Base-by-base conservation (phyloP, 2,329 filamentous ascomycete species). In the Penicillium olsonii region DNA sequence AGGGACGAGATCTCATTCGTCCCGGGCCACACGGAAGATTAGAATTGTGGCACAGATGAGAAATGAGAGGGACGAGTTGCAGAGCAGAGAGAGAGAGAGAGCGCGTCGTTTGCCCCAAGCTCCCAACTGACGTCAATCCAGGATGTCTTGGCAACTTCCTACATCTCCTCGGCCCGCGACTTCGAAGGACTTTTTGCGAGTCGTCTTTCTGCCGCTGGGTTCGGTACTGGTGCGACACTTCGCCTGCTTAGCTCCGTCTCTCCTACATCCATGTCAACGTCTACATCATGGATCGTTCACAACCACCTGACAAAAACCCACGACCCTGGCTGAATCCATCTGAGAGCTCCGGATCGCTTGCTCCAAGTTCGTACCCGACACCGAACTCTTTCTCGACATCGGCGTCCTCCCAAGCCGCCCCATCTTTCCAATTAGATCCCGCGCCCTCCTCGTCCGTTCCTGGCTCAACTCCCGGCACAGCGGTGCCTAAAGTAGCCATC, bases 401-500 rank as follows among this genome's bases (percentile, higher is more conserved):
- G 2, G 40, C 15, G 19, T 1, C 14, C 6, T 19, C 34, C 4
- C 9, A 11, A 24, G 7, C 31, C 4, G 2, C 20, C 1, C 19
- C 4, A 5, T 18, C 44, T 2, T 26, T 33, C 26, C 22, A 26
- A 14, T 8, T 33, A 4, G 5, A 29, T 4, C 7, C 17, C 2
- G 18, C 20, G 4, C 11, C 12, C 11, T n/a, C 29, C 5, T 27
- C 42, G 2, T 27, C 42, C 2, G 17, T 22, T 15, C 33, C 11
- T 4, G 27, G 43, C 2, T 34, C 26, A 12, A 15, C 14, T 24
- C 26, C 34, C 20, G 37, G n/a, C 33, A 35, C 19, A 8, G 17
- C 35, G 1, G 15, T 31, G 1, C 53, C 57, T 2, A 68, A 68
- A 39, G 63, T 69, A 24, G 55, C 66, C 1, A 69, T 69, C 11